Percentiles rank a stretch among this genome's conserved stretches.
Evolutionary conservation across 306 rosid genomes (phyloP).

Genomic region (Lotus japonicus): DNA sequence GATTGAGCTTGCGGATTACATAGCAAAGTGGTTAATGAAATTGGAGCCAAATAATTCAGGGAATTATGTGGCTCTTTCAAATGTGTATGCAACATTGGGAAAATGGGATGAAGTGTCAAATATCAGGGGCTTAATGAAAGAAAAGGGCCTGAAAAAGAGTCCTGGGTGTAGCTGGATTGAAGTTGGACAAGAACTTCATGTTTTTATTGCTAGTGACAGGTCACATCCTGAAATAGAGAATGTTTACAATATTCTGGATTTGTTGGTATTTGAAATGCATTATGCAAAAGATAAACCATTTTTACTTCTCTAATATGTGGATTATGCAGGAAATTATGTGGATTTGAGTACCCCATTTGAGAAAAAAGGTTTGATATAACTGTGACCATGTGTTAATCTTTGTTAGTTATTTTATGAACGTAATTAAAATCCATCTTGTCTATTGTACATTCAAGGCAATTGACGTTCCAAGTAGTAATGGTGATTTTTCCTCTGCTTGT

Average conservation of each 20-base stretch:
- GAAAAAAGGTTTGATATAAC: constrained; percentile 48
- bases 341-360: constrained; percentile 28
- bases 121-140: constrained; percentile 58
- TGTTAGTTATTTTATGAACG: neutral
- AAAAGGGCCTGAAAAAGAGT: constrained; percentile 52
- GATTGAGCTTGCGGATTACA: constrained; percentile 46
- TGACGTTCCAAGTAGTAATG: neutral
- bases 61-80: constrained; percentile 72
- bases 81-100: constrained; percentile 57
- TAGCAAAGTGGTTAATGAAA: constrained; percentile 44
- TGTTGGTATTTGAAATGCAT: constrained; percentile 47
- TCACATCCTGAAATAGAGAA: constrained; percentile 58
- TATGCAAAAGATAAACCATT: constrained; percentile 14
- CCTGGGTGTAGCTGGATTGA: constrained; percentile 88
- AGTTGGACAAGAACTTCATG: constrained; percentile 53
- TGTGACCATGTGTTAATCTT: constrained; percentile 4
- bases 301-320: no score
- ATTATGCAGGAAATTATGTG: constrained; percentile 44
- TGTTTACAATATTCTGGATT: constrained; percentile 39
- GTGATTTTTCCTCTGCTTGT: constrained; percentile 25
- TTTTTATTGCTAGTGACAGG: constrained; percentile 60
- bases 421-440: neutral
- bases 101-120: constrained; percentile 63
- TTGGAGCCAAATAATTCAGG: constrained; percentile 73
- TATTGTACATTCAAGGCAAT: constrained; percentile 10